Evolutionary conservation across 2,329 filamentous ascomycete species (phyloP).

Genomic region (Emmonsiellopsis sp.): DNA sequence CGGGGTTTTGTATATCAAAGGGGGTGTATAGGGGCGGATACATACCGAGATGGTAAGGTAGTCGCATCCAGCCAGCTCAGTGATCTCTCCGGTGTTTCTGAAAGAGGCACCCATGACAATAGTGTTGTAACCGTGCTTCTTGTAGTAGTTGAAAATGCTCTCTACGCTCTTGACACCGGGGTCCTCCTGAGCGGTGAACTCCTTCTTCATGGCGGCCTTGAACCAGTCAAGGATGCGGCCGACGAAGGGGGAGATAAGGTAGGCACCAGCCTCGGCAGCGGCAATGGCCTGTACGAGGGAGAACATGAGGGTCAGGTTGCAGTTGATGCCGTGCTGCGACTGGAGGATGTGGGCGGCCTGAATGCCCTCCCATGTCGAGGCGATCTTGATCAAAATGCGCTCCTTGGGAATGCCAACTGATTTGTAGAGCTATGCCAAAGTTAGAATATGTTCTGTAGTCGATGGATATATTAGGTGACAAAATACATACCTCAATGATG

Average conservation of each 20-base stretch:
- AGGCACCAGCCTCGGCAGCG: constrained; percentile 87
- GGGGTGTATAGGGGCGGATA: constrained; percentile 13
- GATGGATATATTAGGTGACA: neutral
- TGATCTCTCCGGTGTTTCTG: constrained; percentile 93
- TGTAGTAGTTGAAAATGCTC: constrained; percentile 99
- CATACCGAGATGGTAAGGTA: constrained; percentile 94
- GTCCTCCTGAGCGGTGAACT: constrained; percentile 82
- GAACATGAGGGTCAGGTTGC: constrained; percentile 99
- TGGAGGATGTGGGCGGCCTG: constrained; percentile 96
- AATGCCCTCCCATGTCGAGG: constrained; percentile 99
- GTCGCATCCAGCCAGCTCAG: constrained; percentile 94
- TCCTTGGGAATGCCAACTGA: constrained; percentile 84
- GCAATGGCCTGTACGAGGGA: constrained; percentile 89
- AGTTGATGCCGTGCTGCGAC: constrained; percentile 92
- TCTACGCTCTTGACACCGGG: constrained; percentile 92
- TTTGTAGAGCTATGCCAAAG: constrained; percentile 71
- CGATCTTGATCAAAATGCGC: constrained; percentile 95
- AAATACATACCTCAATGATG: constrained; percentile 73
- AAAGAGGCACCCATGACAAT: constrained; percentile 99
- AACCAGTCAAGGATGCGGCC: constrained; percentile 99
- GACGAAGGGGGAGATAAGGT: constrained; percentile 98
- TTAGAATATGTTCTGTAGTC: constrained; percentile 1
- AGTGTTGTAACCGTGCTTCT: constrained; percentile 98
- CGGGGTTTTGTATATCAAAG: neutral
- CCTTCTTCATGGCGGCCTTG: constrained; percentile 93